Evolutionary conservation across 1,284 basidiomycete species (phyloP).

Genomic region (Wallemia ichthyophaga): DNA sequence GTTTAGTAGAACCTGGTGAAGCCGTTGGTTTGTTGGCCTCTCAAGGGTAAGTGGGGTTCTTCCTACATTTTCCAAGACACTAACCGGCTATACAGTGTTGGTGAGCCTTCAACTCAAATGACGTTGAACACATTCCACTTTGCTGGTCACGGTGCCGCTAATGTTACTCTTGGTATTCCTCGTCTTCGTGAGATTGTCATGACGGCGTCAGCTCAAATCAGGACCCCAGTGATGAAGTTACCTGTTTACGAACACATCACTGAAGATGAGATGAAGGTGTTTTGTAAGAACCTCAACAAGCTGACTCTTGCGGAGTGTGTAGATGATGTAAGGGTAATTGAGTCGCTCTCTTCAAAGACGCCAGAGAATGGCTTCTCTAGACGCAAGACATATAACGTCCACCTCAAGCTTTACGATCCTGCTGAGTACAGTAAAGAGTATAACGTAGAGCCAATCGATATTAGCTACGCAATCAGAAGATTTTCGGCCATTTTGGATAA

Average conservation of each 20-base stretch:
- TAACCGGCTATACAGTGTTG: slow-evolving; percentile 56
- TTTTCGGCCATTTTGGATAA: not conserved
- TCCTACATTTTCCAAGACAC: slow-evolving; percentile 1
- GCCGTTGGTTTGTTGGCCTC: slow-evolving; percentile 97
- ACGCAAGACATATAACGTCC: slow-evolving; percentile 50
- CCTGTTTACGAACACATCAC: slow-evolving; percentile 27
- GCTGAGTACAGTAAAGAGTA: slow-evolving; percentile 66
- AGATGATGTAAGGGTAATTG: slow-evolving; percentile 53
- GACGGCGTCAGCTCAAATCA: slow-evolving; percentile 95
- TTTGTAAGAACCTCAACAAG: slow-evolving; percentile 70
- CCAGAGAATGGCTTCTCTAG: slow-evolving; percentile 24
- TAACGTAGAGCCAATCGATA: slow-evolving; percentile 38
- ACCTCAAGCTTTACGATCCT: slow-evolving; percentile 59
- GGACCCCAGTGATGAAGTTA: slow-evolving; percentile 77
- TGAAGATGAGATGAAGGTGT: slow-evolving; percentile 31
- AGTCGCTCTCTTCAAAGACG: slow-evolving; percentile 38
- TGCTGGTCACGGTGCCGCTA: slow-evolving; percentile 90
- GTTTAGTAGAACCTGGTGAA: slow-evolving; percentile 73
- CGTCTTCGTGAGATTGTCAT: slow-evolving; percentile 98
- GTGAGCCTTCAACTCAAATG: slow-evolving; percentile 98
- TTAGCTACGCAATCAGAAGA: slow-evolving; percentile 26
- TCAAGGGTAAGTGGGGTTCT: slow-evolving; percentile 6
- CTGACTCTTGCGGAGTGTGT: slow-evolving; percentile 69
- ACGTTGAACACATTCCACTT: slow-evolving; percentile 93
- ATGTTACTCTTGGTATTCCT: slow-evolving; percentile 90